Evolutionary conservation across 139 green algal genomes (phyloP).

Genomic region (Dunaliella primolecta): DNA sequence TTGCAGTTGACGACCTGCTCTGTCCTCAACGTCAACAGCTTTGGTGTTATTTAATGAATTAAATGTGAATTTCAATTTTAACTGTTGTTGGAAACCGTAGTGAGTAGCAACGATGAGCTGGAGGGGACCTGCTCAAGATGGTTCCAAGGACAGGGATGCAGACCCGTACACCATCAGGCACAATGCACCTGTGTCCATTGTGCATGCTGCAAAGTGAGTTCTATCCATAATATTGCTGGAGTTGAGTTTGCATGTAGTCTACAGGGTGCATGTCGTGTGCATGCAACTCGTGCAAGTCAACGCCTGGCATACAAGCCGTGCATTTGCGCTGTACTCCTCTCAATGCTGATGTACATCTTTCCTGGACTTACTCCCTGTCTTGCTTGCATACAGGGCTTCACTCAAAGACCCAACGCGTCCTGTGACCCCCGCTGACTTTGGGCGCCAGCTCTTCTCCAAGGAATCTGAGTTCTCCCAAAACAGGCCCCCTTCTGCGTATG

Average conservation of each 20-base stretch:
- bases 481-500: conserved; percentile 31
- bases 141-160: neutral
- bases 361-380: too few relatives aligned
- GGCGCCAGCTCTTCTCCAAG: conserved; percentile 33
- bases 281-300: too few relatives aligned
- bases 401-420: conserved; percentile 37
- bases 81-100: too few relatives aligned
- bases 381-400: conserved; percentile 42
- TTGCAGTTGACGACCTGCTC: too few relatives aligned
- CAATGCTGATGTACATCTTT: too few relatives aligned
- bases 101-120: too few relatives aligned
- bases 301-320: too few relatives aligned
- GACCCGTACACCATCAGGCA: conserved; percentile 23
- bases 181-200: conserved; percentile 32
- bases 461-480: conserved; percentile 21
- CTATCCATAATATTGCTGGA: neutral
- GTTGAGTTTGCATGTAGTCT: neutral
- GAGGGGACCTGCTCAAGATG: too few relatives aligned
- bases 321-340: too few relatives aligned
- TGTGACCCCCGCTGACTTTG: conserved; percentile 29
- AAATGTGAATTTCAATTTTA: too few relatives aligned
- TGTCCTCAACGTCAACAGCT: too few relatives aligned
- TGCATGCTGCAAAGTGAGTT: conserved; percentile 39
- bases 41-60: too few relatives aligned
- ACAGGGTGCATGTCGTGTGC: neutral